Evolutionary conservation across 2,329 filamentous ascomycete genomes (phyloP).

Genomic region (Leptographium procerum): DNA sequence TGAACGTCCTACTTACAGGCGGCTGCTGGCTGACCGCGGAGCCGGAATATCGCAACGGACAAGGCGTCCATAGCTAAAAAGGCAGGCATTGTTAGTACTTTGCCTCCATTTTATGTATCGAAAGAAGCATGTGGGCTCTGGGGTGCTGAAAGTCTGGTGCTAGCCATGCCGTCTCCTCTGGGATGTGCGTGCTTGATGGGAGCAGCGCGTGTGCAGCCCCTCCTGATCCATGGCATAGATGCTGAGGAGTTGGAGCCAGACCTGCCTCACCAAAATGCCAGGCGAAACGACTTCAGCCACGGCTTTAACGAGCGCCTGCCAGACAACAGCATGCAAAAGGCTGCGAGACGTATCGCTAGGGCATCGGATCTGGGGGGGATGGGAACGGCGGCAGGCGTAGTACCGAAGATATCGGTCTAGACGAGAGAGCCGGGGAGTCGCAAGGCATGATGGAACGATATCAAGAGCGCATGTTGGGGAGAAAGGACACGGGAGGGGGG

Average conservation of each 20-base stretch:
- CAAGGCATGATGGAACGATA: slow-evolving; percentile 10
- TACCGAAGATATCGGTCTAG: neutral
- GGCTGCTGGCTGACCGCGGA: slow-evolving; percentile 82
- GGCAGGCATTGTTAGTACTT: neutral
- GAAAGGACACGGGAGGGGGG: neutral
- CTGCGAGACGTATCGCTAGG: neutral
- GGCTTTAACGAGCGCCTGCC: neutral
- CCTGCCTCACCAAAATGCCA: slow-evolving; percentile 5
- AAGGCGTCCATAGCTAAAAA: slow-evolving; percentile 81
- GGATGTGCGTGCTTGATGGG: neutral
- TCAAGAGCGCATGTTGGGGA: slow-evolving; percentile 4
- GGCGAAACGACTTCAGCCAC: neutral
- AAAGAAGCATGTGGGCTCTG: neutral
- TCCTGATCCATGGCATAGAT: neutral
- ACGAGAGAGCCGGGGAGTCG: neutral
- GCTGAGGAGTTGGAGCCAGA: neutral
- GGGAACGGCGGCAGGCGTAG: neutral
- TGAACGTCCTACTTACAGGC: slow-evolving; percentile 60
- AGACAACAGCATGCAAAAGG: neutral
- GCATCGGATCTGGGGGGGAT: neutral
- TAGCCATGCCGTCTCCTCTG: neutral
- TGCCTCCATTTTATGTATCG: neutral
- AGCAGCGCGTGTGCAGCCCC: neutral
- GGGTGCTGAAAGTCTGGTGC: neutral
- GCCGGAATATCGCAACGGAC: slow-evolving; percentile 98